Percentiles rank a stretch among this genome's conserved stretches.
These are phyloP conservation scores for Ilyonectria destructans DNA, from an alignment of 2,329 filamentous ascomycete species.

Conservation along the genomic window DNA sequence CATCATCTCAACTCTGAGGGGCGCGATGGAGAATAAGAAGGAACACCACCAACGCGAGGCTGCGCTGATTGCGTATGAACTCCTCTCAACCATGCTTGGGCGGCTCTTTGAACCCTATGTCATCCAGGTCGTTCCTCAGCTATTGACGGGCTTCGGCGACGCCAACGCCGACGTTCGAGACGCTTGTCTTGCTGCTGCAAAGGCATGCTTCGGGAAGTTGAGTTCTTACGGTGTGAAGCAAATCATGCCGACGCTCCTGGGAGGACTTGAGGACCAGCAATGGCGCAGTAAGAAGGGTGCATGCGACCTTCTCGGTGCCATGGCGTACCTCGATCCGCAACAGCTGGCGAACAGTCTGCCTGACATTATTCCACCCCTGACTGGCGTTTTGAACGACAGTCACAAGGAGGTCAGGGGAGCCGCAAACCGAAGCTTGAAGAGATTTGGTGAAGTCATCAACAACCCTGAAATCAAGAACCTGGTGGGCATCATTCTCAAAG, in stretches of 20 bases:
- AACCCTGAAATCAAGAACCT: conserved; percentile 97
- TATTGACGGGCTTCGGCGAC: conserved; percentile 92
- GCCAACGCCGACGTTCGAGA: conserved; percentile 91
- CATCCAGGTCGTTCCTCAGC: conserved; percentile 93
- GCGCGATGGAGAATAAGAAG: conserved; percentile 95
- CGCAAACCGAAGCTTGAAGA: conserved; percentile 95
- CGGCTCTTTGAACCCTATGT: conserved; percentile 96
- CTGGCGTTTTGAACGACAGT: conserved; percentile 94
- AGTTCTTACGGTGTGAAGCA: conserved; percentile 98
- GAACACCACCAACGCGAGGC: conserved; percentile 91
- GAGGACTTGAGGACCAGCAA: conserved; percentile 93
- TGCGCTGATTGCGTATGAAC: conserved; percentile 90
- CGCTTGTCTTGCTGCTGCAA: conserved; percentile 92
- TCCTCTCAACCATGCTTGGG: conserved; percentile 88
- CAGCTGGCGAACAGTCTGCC: conserved; percentile 93
- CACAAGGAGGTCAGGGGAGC: conserved; percentile 96
- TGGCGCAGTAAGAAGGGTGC: conserved; percentile 99
- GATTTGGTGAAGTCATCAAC: conserved; percentile 98
- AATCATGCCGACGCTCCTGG: conserved; percentile 90
- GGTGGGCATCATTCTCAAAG: conserved; percentile 93
- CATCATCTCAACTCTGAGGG: conserved; percentile 85
- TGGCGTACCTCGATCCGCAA: conserved; percentile 98
- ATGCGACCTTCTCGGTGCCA: conserved; percentile 95
- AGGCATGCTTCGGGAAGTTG: conserved; percentile 92
- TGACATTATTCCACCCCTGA: conserved; percentile 96